Conservation (phyloP, 1,284 basidiomycete genomes). For the Tilletia caries region DNA sequence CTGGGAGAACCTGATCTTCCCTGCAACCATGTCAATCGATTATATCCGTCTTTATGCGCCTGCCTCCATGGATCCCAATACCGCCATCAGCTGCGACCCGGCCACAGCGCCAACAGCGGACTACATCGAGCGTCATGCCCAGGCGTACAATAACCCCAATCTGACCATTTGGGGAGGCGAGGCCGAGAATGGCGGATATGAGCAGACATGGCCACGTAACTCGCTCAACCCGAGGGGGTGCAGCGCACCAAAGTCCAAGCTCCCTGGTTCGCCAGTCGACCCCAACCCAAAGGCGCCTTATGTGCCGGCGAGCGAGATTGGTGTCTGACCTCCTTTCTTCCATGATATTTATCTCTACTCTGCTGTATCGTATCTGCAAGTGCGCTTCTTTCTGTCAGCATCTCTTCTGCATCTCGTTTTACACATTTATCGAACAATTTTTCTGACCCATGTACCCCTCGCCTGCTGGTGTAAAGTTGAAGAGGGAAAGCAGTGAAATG, state of each 20-base stretch:
- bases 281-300: slow-evolving; percentile 20
- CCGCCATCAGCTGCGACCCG: slow-evolving; percentile 54
- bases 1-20: slow-evolving; percentile 29
- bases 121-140: slow-evolving; percentile 47
- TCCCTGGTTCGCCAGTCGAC: slow-evolving; percentile 18
- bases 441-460: no score
- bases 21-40: slow-evolving; percentile 32
- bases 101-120: slow-evolving; percentile 42
- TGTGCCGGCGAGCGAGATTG: slow-evolving; percentile 13
- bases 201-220: slow-evolving; percentile 31
- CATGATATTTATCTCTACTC: background rate
- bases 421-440: no score
- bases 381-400: no score
- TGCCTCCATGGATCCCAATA: slow-evolving; percentile 40
- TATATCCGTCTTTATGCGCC: slow-evolving; percentile 23
- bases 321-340: background rate
- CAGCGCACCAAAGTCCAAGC: slow-evolving; percentile 16
- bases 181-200: slow-evolving; percentile 31
- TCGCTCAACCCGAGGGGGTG: slow-evolving; percentile 32
- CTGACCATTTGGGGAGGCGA: slow-evolving; percentile 42
- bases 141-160: slow-evolving; percentile 47
- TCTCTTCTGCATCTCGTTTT: no score
- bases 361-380: background rate
- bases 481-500: no score
- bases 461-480: no score